Evolutionary conservation across 1,284 basidiomycete species (phyloP).

Genomic region (Cutaneotrichosporon sp.): DNA sequence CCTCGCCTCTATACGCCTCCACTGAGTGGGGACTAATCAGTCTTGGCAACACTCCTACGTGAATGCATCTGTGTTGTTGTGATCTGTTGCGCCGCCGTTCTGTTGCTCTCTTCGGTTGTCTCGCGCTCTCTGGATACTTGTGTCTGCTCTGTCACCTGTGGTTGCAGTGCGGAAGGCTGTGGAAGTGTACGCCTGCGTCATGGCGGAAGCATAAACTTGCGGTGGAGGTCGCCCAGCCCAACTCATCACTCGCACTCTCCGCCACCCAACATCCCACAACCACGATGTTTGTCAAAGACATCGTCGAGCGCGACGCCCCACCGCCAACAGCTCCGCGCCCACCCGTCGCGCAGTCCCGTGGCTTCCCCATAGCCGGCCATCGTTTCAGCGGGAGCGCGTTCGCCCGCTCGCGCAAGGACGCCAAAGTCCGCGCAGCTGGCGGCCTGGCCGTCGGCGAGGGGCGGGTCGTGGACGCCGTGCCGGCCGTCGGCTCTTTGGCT

Average conservation of each 20-base stretch:
- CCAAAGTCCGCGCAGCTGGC: constrained; percentile 5
- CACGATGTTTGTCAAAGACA: constrained; percentile 38
- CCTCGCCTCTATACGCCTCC: constrained; percentile 34
- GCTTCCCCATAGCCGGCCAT: constrained; percentile 24
- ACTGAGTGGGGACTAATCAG: constrained; percentile 48
- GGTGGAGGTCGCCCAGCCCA: constrained; percentile 13
- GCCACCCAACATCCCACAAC: background rate
- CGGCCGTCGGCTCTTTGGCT: constrained; percentile 6
- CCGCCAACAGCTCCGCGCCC: constrained; percentile 25
- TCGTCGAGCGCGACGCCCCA: constrained; percentile 32
- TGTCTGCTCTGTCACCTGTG: too few relatives aligned
- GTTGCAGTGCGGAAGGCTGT: too few relatives aligned
- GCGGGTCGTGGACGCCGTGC: constrained; percentile 18
- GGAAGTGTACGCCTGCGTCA: background rate
- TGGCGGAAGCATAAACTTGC: constrained; percentile 1
- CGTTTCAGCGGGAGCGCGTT: constrained; percentile 19
- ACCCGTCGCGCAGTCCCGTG: constrained; percentile 15
- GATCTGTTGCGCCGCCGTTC: background rate
- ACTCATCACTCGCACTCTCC: too few relatives aligned
- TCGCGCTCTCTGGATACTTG: too few relatives aligned
- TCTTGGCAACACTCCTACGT: constrained; percentile 37
- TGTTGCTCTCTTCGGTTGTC: too few relatives aligned
- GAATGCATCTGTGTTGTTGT: constrained; percentile 8
- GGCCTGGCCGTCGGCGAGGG: constrained; percentile 20
- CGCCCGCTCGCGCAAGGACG: constrained; percentile 18